phyloP scores from a whole-genome alignment of 495 filamentous ascomycete genomes.

The Sabuloglossum arenarium region DNA sequence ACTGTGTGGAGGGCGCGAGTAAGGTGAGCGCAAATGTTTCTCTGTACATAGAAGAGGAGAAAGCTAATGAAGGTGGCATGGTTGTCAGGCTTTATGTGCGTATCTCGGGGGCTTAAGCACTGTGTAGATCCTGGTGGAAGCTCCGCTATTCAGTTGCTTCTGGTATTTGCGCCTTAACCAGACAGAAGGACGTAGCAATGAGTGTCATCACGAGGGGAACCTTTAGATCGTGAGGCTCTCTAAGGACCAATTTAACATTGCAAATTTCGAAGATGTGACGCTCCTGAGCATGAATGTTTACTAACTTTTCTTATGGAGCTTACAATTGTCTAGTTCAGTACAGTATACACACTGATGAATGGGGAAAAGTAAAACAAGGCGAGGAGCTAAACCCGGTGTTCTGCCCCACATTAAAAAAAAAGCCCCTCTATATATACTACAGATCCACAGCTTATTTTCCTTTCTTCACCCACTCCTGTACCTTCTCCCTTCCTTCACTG shows the following conservation, averaged over 20 bases:
- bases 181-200: no score
- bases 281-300: no score
- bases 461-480: slow-evolving; percentile 83
- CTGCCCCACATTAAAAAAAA: not conserved
- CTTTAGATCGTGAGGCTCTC: no score
- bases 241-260: no score
- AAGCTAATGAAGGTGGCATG: not conserved
- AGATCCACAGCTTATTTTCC: slow-evolving; percentile 31
- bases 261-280: no score
- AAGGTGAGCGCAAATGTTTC: slow-evolving; percentile 29
- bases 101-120: slow-evolving; percentile 3
- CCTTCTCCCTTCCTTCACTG: slow-evolving; percentile 40
- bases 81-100: slow-evolving; percentile 1
- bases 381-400: not conserved
- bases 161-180: no score
- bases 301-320: no score
- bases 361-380: not conserved
- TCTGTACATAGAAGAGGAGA: not conserved
- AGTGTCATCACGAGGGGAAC: no score
- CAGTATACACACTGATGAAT: not conserved
- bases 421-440: not conserved
- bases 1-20: slow-evolving; percentile 76
- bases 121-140: not conserved
- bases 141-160: no score
- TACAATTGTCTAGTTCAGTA: not conserved